A percentile compares a stretch with the other conserved stretches of the same genome.
phyloP scores from a whole-genome alignment of 805 yeast species.

The Ogataea glucozyma region DNA sequence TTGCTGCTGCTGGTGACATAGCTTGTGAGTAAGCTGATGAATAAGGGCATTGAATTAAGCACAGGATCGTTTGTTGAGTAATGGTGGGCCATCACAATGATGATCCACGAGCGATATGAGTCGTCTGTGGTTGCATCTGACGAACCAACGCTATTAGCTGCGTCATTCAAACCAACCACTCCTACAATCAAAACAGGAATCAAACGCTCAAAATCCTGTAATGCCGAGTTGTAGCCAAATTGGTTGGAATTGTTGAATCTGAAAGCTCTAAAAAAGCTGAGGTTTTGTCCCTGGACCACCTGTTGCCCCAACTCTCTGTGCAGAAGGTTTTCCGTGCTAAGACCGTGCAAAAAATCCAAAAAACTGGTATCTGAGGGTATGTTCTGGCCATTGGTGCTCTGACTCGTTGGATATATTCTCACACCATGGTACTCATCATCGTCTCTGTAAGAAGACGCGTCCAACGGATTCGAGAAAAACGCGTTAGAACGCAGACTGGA shows the following conservation, averaged over 20 bases:
- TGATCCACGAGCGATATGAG: slow-evolving; percentile 54
- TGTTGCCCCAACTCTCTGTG: slow-evolving; percentile 31
- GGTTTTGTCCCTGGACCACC: slow-evolving; percentile 31
- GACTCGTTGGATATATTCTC: slow-evolving; percentile 23
- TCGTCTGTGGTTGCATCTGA: slow-evolving; percentile 9
- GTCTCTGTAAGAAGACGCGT: slow-evolving; percentile 2
- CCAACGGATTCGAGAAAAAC: slow-evolving; percentile 7
- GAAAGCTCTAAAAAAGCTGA: slow-evolving; percentile 45
- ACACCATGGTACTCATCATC: slow-evolving; percentile 20
- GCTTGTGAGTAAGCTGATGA: slow-evolving; percentile 26
- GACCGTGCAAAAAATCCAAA: slow-evolving; percentile 42
- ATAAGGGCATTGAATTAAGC: slow-evolving; percentile 43
- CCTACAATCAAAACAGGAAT: slow-evolving; percentile 36
- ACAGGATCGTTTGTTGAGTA: slow-evolving; percentile 43
- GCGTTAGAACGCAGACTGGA: slow-evolving; percentile 3
- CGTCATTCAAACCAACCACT: slow-evolving; percentile 31
- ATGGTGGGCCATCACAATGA: slow-evolving; percentile 59
- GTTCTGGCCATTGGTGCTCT: slow-evolving; percentile 7
- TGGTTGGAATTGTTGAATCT: slow-evolving; percentile 36
- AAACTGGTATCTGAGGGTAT: slow-evolving; percentile 39
- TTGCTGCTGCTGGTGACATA: slow-evolving; percentile 24
- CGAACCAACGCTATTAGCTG: background rate
- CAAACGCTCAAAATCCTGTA: slow-evolving; percentile 20
- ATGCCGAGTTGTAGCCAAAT: slow-evolving; percentile 15
- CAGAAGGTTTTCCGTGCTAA: slow-evolving; percentile 25